A percentile compares a stretch with the other conserved stretches of the same genome.
These are phyloP conservation scores for Yarrowia keelungensis DNA, from an alignment of 805 yeast species.

Conservation along the genomic window DNA sequence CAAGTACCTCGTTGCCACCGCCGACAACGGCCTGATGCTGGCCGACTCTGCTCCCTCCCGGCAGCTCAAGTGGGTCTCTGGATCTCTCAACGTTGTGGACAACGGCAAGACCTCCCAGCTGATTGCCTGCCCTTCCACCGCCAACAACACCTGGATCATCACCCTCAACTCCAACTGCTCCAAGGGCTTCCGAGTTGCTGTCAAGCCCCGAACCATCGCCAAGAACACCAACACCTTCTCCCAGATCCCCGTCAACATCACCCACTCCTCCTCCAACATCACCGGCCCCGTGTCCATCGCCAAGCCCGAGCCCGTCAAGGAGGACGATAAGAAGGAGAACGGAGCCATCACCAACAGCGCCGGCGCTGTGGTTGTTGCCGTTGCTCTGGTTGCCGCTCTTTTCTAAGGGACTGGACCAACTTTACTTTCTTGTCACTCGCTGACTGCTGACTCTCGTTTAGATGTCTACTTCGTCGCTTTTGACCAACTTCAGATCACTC, in stretches of 20 bases:
- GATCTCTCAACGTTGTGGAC: constrained; percentile 29
- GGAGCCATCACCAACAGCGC: constrained; percentile 31
- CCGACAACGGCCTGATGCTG: constrained; percentile 13
- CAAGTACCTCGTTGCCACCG: constrained; percentile 18
- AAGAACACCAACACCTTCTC: constrained; percentile 23
- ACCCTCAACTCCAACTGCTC: constrained; percentile 29
- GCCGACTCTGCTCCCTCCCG: constrained; percentile 2
- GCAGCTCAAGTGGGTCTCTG: constrained; percentile 31
- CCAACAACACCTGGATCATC: constrained; percentile 34
- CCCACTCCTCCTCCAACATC: constrained; percentile 31
- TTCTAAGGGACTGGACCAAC: neutral
- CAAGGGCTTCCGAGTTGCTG: constrained; percentile 29
- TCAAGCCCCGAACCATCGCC: constrained; percentile 33
- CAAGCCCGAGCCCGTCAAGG: constrained; percentile 20
- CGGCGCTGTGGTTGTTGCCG: constrained; percentile 33
- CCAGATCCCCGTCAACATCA: constrained; percentile 36
- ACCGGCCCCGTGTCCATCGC: constrained; percentile 18
- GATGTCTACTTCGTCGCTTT: no score
- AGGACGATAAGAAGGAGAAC: constrained; percentile 34
- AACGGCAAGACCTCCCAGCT: constrained; percentile 30
- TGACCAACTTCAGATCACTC: neutral
- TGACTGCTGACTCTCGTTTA: no score
- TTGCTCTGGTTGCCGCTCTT: constrained; percentile 13
- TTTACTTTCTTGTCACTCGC: no score
- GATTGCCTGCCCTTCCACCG: constrained; percentile 31